Evolutionary conservation across 257 asterid species (phyloP).

Genomic region (Solanum appendiculatum): DNA sequence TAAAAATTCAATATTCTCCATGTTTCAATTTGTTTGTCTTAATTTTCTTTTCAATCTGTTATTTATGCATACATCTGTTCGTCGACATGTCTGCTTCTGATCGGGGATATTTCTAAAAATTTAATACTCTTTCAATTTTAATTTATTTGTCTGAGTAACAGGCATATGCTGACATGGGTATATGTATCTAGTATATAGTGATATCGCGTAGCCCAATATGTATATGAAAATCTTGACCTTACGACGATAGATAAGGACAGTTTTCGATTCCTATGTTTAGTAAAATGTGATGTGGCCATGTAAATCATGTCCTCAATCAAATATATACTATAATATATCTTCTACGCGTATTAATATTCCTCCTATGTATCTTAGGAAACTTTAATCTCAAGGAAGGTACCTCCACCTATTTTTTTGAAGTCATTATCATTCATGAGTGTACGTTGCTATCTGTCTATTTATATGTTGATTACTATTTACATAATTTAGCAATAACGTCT

Average conservation of each 20-base stretch:
- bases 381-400: constrained; percentile 28
- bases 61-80: not conserved
- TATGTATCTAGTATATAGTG: not conserved
- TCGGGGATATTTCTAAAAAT: too few relatives aligned
- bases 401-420: constrained; percentile 1
- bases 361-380: not conserved
- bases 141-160: too few relatives aligned
- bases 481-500: not conserved
- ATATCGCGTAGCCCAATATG: not conserved
- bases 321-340: not conserved
- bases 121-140: too few relatives aligned
- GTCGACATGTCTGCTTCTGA: not conserved
- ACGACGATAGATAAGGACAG: not conserved
- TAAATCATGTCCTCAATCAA: not conserved
- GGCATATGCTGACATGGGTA: not conserved
- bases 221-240: not conserved
- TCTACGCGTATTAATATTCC: not conserved
- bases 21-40: rapidly evolving
- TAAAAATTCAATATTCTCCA: rapidly evolving
- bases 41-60: not conserved
- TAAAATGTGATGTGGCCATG: not conserved
- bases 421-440: not conserved
- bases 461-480: not conserved
- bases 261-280: not conserved
- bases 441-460: not conserved